Base-by-base conservation (phyloP, 371 early-diverging fungal species). In the Haplosporangium sp. region DNA sequence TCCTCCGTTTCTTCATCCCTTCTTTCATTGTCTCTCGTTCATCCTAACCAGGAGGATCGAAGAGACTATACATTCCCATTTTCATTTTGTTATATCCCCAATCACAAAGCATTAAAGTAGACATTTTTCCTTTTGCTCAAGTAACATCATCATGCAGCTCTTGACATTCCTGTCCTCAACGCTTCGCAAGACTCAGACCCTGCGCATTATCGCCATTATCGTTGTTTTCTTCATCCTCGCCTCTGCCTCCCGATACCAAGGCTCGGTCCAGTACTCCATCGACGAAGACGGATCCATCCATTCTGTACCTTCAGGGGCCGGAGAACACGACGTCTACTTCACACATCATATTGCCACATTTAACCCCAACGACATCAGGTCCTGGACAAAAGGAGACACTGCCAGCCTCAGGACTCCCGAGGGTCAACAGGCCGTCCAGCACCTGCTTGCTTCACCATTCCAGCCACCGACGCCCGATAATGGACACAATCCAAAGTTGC, bases 301-400 rank as follows among this genome's bases (percentile, higher is more conserved):
- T 55, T 58, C 73, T 6, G 55, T 62, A 6, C 62, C 62, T 13
- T 12, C 58, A 1, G 46, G 21, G 5, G 23, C 20, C 43, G 16
- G 54, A 2, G 69, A 65, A 40, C 43, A 57, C 56, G 55, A 76
- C 37, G 41, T 77, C 21, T 54, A 64, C 53, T 64, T 57, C 42
- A 71, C 67, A 37, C 72, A 79, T 55, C 79, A 79, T 55, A 68
- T 79, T 16, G 69, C 79, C 62, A 53, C 69, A n/a, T 79, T 48
- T 54, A 36, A 79, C n/a, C 58, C 54, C 2, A 47, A 68, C 0
- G 68, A 71, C 36, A 55, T 79, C 54, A 67, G 67, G 45, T 59
- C 64, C 16, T 79, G 80, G 80, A 79, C 69, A 1, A 41, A 59
- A 37, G 68, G 62, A 0, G 73, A 79, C 51, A 68, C 72, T 21